These are phyloP conservation scores for Aspergillus avenaceus DNA, from an alignment of 495 filamentous ascomycete genomes.

Conservation along the genomic window DNA sequence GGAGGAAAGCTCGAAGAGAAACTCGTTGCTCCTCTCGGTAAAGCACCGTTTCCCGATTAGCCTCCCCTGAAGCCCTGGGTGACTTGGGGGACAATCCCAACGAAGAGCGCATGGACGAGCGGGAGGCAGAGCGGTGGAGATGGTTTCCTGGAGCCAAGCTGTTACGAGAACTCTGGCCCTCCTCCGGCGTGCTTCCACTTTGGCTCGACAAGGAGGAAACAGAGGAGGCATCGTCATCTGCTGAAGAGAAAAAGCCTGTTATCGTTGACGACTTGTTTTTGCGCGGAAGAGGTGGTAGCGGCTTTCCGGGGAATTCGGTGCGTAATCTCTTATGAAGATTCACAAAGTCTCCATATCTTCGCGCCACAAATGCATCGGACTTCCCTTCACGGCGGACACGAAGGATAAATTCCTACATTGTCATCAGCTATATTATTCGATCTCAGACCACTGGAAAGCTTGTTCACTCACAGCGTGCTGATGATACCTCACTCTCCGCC, in stretches of 20 bases:
- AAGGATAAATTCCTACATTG: slow-evolving; percentile 76
- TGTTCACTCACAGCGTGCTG: slow-evolving; percentile 69
- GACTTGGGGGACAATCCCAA: slow-evolving; percentile 32
- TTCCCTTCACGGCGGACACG: slow-evolving; percentile 71
- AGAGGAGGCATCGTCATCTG: slow-evolving; percentile 68
- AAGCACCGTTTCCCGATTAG: slow-evolving; percentile 50
- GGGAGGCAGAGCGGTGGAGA: slow-evolving; percentile 35
- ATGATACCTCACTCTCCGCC: slow-evolving; percentile 85
- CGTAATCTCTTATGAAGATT: slow-evolving; percentile 74
- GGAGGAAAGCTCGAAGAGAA: slow-evolving; percentile 83
- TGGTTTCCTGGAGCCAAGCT: slow-evolving; percentile 16
- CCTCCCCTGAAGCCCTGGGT: slow-evolving; percentile 48
- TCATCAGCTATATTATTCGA: slow-evolving; percentile 1
- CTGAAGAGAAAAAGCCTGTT: slow-evolving; percentile 49
- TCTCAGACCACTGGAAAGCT: not conserved
- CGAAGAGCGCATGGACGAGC: slow-evolving; percentile 29
- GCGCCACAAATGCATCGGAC: slow-evolving; percentile 69
- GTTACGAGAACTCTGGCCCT: slow-evolving; percentile 25
- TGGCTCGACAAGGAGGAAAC: slow-evolving; percentile 73
- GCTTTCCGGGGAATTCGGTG: slow-evolving; percentile 85
- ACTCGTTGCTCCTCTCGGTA: slow-evolving; percentile 90
- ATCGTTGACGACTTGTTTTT: slow-evolving; percentile 80
- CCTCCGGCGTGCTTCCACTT: slow-evolving; percentile 33
- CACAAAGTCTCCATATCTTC: slow-evolving; percentile 85
- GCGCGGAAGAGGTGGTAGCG: slow-evolving; percentile 78